Base-by-base conservation (phyloP, 2,329 filamentous ascomycete species). In the Botryotinia calthae region DNA sequence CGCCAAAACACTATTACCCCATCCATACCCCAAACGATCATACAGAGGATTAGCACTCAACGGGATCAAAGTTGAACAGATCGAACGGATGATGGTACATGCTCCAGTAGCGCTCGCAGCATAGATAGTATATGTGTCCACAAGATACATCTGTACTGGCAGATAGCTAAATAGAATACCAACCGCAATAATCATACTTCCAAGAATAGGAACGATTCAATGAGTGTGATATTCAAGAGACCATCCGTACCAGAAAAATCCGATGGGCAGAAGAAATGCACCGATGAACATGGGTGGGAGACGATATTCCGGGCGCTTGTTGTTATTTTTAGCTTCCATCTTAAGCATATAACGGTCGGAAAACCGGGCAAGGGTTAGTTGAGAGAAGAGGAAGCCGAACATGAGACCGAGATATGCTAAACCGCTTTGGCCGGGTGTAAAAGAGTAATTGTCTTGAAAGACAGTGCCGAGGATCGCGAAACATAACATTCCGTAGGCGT, bases 181-280 rank as follows among this genome's bases (percentile, higher is more conserved):
- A 34, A 87, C 81, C 9, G 85, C 85, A 59, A 78, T 1, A 84
- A 84, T 75, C 83, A 84, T 63, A 0, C 85, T 88, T 2, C 84
- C 84, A 2, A 86, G 82, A 51, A 88, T 86, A 0, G 87, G 86
- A 0, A 84, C 85, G 31, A 88, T 84, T 87, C 87, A 90, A 71
- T 88, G 87, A 0, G 86, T 82, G 18, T 83, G 76, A 31, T 86
- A 84, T 58, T 90, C 81, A 0, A 85, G 85, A 0, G 86, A 86
- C 87, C 87, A 90, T 1, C 87, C 88, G 74, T 89, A 90, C 78
- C 85, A 84, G 78, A 90, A 89, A 51, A 90, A 81, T 0, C 56
- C 42, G 0, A 85, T 79, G 0, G 89, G 88, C 1, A 90, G 84
- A 20, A 88, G 71, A 1, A 87, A 62, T 2, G 85, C 85, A 7